These are phyloP conservation scores for Linderniella brevidens DNA, from an alignment of 257 asterid genomes.

Conservation along the genomic window DNA sequence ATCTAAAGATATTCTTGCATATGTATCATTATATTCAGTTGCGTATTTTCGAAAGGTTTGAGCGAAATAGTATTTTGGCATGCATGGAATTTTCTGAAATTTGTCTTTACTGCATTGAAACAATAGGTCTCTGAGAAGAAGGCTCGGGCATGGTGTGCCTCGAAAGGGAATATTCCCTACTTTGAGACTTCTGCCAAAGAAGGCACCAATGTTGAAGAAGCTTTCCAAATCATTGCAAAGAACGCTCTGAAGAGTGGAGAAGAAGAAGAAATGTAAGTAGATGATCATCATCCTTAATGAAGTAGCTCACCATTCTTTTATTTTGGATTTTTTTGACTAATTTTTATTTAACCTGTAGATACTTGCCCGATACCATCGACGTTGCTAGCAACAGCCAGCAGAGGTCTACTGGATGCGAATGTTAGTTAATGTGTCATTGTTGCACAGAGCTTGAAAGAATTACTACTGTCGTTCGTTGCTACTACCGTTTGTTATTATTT, in stretches of 20 bases:
- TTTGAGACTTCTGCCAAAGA: conserved; percentile 98
- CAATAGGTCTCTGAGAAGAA: conserved; percentile 95
- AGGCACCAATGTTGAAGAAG: conserved; percentile 85
- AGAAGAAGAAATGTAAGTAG: conserved; percentile 89
- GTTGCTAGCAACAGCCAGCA: conserved; percentile 57
- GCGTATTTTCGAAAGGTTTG: too few species aligned
- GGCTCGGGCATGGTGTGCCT: conserved; percentile 98
- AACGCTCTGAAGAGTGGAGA: conserved; percentile 84
- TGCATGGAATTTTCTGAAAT: too few species aligned
- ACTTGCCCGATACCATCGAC: conserved; percentile 89
- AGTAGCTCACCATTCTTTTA: too few species aligned
- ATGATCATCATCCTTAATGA: too few species aligned
- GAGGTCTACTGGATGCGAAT: conserved; percentile 68
- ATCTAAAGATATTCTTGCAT: too few species aligned
- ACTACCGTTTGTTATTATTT: conserved; percentile 1
- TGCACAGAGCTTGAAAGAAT: too few species aligned
- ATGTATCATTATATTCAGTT: too few species aligned
- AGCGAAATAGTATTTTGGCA: too few species aligned
- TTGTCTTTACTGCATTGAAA: too few species aligned
- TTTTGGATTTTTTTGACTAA: too few species aligned
- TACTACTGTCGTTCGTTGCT: not conserved
- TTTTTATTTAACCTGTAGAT: conserved; percentile 17
- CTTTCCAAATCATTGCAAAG: conserved; percentile 86
- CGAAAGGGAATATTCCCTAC: conserved; percentile 92
- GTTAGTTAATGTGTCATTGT: conserved; percentile 15